Evolutionary conservation across 2,329 filamentous ascomycete species (phyloP).

Genomic region (Scedosporium apiospermum): DNA sequence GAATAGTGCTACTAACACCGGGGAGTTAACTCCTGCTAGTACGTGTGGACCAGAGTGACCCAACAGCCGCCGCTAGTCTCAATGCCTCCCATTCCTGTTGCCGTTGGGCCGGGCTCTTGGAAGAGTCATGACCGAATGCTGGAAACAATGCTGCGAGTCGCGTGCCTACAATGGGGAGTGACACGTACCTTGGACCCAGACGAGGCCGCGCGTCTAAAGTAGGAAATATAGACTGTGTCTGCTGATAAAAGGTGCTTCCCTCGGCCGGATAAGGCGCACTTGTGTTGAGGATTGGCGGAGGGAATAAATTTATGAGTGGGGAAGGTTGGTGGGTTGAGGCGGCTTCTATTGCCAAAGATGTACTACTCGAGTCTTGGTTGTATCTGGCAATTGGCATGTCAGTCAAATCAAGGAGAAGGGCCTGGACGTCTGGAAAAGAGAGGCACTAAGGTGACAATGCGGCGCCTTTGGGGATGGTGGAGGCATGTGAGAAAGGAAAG

Average conservation of each 20-base stretch:
- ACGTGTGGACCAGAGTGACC: no score
- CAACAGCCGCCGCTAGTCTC: no score
- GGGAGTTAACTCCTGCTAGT: neutral
- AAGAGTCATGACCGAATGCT: no score
- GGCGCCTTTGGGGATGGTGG: neutral
- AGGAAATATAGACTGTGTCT: conserved; percentile 33
- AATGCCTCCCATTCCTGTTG: no score
- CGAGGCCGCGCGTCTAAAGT: conserved; percentile 44
- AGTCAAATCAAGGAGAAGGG: neutral
- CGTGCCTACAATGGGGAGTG: neutral
- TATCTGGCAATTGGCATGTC: conserved; percentile 31
- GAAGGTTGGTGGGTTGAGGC: conserved; percentile 27
- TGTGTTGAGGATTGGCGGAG: conserved; percentile 36
- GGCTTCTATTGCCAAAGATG: conserved; percentile 45
- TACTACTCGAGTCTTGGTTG: conserved; percentile 41
- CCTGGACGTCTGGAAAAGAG: neutral
- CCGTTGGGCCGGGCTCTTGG: no score
- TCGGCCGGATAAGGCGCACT: conserved; percentile 41
- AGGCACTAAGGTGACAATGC: neutral
- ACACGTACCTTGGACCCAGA: conserved; percentile 45
- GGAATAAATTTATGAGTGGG: conserved; percentile 41
- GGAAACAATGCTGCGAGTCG: no score
- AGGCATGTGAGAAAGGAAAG: neutral
- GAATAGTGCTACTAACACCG: conserved; percentile 32
- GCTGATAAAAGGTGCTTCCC: conserved; percentile 37